phyloP scores from a whole-genome alignment of 768 basidiomycete genomes.

The Suillus tomentosus region DNA sequence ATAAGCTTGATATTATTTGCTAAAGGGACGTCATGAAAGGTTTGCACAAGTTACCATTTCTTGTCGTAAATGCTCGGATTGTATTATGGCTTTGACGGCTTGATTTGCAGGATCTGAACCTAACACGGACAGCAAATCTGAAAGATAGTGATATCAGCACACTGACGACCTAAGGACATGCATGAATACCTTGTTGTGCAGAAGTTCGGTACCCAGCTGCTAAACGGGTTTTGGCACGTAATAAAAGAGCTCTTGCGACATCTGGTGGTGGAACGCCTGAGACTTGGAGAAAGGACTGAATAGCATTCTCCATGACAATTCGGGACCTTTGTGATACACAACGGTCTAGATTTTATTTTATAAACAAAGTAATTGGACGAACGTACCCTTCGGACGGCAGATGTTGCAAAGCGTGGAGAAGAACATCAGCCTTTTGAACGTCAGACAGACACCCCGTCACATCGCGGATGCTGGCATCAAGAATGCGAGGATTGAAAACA shows the following conservation, averaged over 20 bases:
- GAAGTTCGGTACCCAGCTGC: slow-evolving; percentile 59
- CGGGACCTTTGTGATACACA: slow-evolving; percentile 35
- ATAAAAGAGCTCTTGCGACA: slow-evolving; percentile 59
- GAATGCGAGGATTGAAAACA: slow-evolving; percentile 74
- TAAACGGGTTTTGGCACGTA: slow-evolving; percentile 69
- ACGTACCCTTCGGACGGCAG: slow-evolving; percentile 70
- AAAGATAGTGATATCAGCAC: background rate
- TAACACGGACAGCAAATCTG: slow-evolving; percentile 70
- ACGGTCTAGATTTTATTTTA: slow-evolving; percentile 7
- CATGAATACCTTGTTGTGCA: slow-evolving; percentile 59
- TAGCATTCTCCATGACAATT: slow-evolving; percentile 57
- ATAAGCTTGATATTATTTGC: slow-evolving; percentile 24
- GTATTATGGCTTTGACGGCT: slow-evolving; percentile 65
- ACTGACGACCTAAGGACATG: background rate
- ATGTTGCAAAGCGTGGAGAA: slow-evolving; percentile 82
- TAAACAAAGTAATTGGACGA: too few species aligned
- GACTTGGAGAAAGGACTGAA: slow-evolving; percentile 68
- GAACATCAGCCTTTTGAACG: slow-evolving; percentile 68
- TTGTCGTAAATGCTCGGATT: slow-evolving; percentile 49
- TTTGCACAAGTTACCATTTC: slow-evolving; percentile 49
- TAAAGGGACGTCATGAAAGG: slow-evolving; percentile 8
- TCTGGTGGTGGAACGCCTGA: slow-evolving; percentile 51
- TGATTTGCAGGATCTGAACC: slow-evolving; percentile 66
- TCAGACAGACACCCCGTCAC: slow-evolving; percentile 58
- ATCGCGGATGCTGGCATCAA: slow-evolving; percentile 76